Percentiles rank a stretch among this genome's conserved stretches.
Conservation (phyloP, 768 basidiomycete genomes). For the Agrocybe chaxingu region DNA sequence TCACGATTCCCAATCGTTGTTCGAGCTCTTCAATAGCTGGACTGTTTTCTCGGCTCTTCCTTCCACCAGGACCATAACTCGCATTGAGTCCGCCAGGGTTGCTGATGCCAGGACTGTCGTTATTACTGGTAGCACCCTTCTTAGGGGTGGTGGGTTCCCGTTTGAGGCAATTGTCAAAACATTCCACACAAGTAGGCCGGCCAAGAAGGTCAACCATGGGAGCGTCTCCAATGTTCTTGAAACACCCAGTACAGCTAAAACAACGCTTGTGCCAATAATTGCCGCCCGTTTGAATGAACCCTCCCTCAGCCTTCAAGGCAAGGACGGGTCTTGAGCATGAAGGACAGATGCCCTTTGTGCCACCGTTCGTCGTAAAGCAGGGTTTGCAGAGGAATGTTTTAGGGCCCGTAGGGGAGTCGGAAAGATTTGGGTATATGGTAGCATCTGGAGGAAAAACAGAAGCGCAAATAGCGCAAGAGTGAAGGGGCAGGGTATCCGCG, state of each 20-base stretch:
- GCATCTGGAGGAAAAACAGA: slow-evolving; percentile 73
- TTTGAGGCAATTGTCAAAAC: slow-evolving; percentile 75
- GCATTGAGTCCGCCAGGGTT: slow-evolving; percentile 46
- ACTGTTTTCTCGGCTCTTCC: slow-evolving; percentile 47
- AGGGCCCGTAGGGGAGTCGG: slow-evolving; percentile 24
- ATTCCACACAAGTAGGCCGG: slow-evolving; percentile 73
- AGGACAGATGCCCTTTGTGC: slow-evolving; percentile 73
- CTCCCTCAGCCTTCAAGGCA: slow-evolving; percentile 72
- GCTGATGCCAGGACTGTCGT: slow-evolving; percentile 27
- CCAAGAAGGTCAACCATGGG: slow-evolving; percentile 87
- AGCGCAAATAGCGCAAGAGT: slow-evolving; percentile 66
- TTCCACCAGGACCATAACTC: slow-evolving; percentile 22
- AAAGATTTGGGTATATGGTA: slow-evolving; percentile 81
- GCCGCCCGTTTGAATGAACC: slow-evolving; percentile 67
- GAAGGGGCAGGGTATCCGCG: slow-evolving; percentile 66
- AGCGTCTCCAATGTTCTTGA: slow-evolving; percentile 64
- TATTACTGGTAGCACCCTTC: slow-evolving; percentile 27
- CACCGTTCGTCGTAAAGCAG: slow-evolving; percentile 71
- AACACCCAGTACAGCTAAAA: slow-evolving; percentile 73
- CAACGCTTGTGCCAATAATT: slow-evolving; percentile 81
- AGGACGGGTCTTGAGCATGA: slow-evolving; percentile 69
- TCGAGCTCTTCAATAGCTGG: slow-evolving; percentile 66
- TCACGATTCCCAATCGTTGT: slow-evolving; percentile 54
- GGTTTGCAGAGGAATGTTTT: slow-evolving; percentile 70
- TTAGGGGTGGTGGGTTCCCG: slow-evolving; percentile 45